These are phyloP conservation scores for Sporothrix curviconia DNA, from an alignment of 2,329 filamentous ascomycete species.

Conservation along the genomic window DNA sequence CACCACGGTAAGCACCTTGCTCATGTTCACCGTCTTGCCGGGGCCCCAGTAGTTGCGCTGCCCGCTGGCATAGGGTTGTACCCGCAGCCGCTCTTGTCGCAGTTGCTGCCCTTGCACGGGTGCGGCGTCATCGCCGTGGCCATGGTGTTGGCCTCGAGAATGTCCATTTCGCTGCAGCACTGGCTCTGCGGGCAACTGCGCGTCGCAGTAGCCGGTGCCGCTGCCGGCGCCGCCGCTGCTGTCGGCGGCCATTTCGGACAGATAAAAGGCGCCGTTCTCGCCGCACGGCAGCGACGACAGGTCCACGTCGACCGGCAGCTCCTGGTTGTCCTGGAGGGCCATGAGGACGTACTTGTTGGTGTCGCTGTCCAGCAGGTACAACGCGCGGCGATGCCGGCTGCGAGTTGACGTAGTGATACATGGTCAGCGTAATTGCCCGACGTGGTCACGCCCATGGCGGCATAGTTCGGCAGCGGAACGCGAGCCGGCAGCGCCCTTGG, in stretches of 20 bases:
- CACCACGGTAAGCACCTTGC: constrained; percentile 29
- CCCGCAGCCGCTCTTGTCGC: constrained; percentile 30
- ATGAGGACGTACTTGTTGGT: constrained; percentile 48
- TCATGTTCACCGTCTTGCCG: constrained; percentile 39
- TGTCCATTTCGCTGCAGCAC: constrained; percentile 40
- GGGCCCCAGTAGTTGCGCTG: constrained; percentile 25
- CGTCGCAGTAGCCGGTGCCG: constrained; percentile 7
- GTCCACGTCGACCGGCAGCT: constrained; percentile 58
- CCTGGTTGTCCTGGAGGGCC: constrained; percentile 45
- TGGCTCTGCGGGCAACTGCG: constrained; percentile 42
- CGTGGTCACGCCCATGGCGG: constrained; percentile 23
- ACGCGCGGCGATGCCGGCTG: constrained; percentile 35
- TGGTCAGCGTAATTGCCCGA: constrained; percentile 23
- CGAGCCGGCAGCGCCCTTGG: constrained; percentile 29
- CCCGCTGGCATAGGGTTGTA: constrained; percentile 29
- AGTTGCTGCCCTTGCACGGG: constrained; percentile 32
- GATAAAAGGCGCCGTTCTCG: constrained; percentile 57
- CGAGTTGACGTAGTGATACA: constrained; percentile 24
- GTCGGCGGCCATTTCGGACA: constrained; percentile 51
- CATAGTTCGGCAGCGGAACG: constrained; percentile 36
- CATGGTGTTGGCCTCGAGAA: constrained; percentile 37
- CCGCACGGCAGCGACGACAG: constrained; percentile 55
- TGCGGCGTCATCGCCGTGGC: constrained; percentile 35
- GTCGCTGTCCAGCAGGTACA: constrained; percentile 46
- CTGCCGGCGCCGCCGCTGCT: constrained; percentile 51